Evolutionary conservation across 306 rosid species (phyloP), one percentile per base, ranked within the genome.

Genomic region (Geum urbanum): DNA sequence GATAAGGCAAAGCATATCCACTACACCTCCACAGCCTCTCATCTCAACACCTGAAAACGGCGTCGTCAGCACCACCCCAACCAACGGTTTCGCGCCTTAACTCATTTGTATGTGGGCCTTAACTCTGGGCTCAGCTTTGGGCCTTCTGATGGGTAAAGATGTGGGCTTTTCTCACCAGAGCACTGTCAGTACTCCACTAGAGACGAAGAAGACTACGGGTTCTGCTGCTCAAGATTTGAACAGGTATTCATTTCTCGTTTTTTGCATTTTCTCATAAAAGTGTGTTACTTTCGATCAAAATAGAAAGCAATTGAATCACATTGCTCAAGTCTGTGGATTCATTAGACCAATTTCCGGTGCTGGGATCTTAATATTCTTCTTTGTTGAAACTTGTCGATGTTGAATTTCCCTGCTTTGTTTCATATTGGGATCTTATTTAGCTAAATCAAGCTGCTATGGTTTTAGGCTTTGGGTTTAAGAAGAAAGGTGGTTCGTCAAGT

Each of bases 1-100:
- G 99, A 94, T 91, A 94, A 94, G 96, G 78, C 80, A 72, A 7
- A 22, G 24, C 41, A 83, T 75, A 87, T 27, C 84, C 85, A 72
- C 82, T 27, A 72, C 80, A 74, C n/a, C 76, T 73, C 84, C 86
- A 46, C 83, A 78, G 56, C 89, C 92, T 75, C 87, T 71, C 89
- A 63, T 80, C 87, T 68, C 72, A 52, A 47, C 60, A 22, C 0
- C 41, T 8, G 41, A 50, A 7, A 57, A 57, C 63, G 63, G 5
- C 2, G 63, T 40, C 40, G 24, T 14, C 15, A 4, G 6, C 20
- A 32, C 37, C 37, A 27, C n/a, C 32, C 32, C 32, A 27, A 27
- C 32, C 32, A 27, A 27, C 32, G 32, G 32, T 27, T 39, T 68
- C 49, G 72, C 61, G 49, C 49, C 72, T 15, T 7, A 39, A 37